phyloP scores from a whole-genome alignment of 306 rosid genomes.

The Trifolium dubium region DNA sequence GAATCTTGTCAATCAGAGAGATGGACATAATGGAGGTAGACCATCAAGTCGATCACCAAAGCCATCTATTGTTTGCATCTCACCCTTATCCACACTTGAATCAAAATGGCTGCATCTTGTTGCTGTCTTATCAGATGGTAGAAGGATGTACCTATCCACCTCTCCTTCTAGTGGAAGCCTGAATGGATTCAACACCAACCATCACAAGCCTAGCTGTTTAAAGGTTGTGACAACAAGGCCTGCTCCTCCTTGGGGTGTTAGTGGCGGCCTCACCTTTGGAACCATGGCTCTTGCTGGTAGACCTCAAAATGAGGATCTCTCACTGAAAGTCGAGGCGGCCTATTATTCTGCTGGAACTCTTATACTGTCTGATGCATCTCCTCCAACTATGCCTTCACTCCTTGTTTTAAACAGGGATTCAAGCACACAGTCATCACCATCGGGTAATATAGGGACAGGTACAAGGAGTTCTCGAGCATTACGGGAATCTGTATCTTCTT shows the following conservation, averaged over 20 bases:
- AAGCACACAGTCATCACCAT: conserved; percentile 62
- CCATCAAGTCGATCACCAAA: conserved; percentile 68
- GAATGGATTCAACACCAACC: conserved; percentile 72
- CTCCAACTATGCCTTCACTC: conserved; percentile 82
- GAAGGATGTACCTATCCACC: conserved; percentile 94
- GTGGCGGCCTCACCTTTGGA: conserved; percentile 90
- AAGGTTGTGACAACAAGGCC: conserved; percentile 96
- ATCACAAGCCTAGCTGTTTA: conserved; percentile 78
- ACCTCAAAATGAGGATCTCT: conserved; percentile 88
- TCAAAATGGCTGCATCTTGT: conserved; percentile 91
- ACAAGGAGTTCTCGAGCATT: conserved; percentile 83
- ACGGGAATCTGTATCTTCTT: conserved; percentile 82
- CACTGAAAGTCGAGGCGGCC: conserved; percentile 88
- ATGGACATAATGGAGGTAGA: conserved; percentile 78
- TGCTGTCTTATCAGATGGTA: conserved; percentile 93
- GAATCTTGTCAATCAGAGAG: conserved; percentile 80
- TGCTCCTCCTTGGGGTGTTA: conserved; percentile 92
- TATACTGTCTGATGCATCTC: conserved; percentile 93
- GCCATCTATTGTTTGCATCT: conserved; percentile 83
- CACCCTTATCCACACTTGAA: conserved; percentile 89
- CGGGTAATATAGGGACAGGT: conserved; percentile 64
- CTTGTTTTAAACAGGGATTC: conserved; percentile 87
- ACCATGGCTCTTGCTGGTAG: conserved; percentile 79
- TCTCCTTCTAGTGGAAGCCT: conserved; percentile 85
- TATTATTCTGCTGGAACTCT: conserved; percentile 93